Conservation (phyloP, 2,329 filamentous ascomycete genomes). For the Ambrosiella beaveri region DNA sequence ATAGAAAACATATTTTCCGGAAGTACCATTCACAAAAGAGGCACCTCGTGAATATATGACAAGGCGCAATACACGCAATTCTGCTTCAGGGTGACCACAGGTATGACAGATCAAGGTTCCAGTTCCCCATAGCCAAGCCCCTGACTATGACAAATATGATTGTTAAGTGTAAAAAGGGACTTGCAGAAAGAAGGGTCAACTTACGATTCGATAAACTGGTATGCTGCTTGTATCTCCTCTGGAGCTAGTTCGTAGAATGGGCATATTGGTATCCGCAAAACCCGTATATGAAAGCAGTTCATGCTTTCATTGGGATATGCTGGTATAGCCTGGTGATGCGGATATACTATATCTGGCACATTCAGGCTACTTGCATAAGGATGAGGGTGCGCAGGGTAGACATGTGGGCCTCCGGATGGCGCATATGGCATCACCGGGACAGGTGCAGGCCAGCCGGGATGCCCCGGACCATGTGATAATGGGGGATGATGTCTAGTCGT, state of each 20-base stretch:
- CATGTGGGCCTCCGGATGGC: constrained; percentile 20
- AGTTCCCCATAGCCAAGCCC: neutral
- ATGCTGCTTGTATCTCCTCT: constrained; percentile 2
- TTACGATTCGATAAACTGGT: constrained; percentile 6
- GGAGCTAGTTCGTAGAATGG: neutral
- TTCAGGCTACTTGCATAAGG: neutral
- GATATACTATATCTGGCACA: too few relatives aligned
- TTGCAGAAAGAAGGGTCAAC: neutral
- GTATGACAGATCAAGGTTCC: neutral
- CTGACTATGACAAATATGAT: neutral
- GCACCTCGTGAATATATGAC: too few relatives aligned
- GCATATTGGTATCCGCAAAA: neutral
- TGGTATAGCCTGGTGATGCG: constrained; percentile 16
- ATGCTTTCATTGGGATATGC: constrained; percentile 14
- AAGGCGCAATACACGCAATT: too few relatives aligned
- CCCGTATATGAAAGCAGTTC: neutral
- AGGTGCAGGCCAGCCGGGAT: constrained; percentile 19
- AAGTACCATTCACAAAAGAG: too few relatives aligned
- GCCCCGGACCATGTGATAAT: neutral
- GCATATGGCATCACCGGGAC: constrained; percentile 22
- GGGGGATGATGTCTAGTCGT: neutral
- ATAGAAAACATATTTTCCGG: too few relatives aligned
- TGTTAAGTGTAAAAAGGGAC: neutral
- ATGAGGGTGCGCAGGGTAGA: constrained; percentile 27
- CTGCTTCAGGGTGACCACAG: too few relatives aligned